Percentiles rank a stretch among this genome's conserved stretches.
Evolutionary conservation across 1,139 yeast genomes (phyloP).

Genomic region (Saccharomycopsis crataegensis): DNA sequence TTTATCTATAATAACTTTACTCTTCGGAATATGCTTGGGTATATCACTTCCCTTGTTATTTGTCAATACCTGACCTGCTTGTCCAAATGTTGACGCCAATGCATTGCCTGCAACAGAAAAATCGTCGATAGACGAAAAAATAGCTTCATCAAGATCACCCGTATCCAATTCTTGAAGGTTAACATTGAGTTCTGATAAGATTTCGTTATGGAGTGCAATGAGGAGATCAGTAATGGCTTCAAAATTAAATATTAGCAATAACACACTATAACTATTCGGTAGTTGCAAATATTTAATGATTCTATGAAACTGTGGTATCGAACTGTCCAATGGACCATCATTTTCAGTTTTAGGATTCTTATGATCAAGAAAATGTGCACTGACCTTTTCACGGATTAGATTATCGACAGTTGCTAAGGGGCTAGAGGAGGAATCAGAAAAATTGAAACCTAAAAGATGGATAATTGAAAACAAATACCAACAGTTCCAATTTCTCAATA

Average conservation of each 20-base stretch:
- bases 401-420: too few species aligned
- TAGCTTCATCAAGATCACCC: neutral
- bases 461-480: conserved; percentile 1
- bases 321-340: neutral
- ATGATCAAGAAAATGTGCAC: too few species aligned
- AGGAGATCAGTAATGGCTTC: neutral
- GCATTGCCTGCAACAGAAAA: too few species aligned
- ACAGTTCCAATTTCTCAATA: neutral
- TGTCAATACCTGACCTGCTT: neutral
- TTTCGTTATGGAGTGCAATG: neutral
- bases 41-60: neutral
- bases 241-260: neutral
- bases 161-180: neutral
- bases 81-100: neutral
- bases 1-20: neutral
- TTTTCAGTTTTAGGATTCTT: neutral
- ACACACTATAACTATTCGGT: neutral
- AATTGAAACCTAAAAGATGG: neutral
- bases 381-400: too few species aligned
- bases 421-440: neutral
- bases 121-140: too few species aligned
- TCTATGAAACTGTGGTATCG: neutral
- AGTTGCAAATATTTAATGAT: neutral
- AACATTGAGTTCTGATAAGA: neutral
- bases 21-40: neutral